phyloP scores from a whole-genome alignment of 441 rosid genomes.

The Kokia cookei region DNA sequence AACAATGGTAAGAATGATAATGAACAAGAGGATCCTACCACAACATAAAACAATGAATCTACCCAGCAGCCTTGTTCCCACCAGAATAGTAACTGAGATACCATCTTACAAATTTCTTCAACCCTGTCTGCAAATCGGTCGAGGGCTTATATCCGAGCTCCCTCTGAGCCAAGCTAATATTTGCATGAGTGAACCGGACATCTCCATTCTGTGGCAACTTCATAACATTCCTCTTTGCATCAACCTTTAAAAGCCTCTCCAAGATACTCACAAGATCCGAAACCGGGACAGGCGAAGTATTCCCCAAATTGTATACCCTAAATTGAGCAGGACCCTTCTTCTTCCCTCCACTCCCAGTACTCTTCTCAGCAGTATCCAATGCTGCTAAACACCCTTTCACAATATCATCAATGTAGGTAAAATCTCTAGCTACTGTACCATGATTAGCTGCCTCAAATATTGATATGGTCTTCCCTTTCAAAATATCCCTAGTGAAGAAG shows the following conservation, averaged over 20 bases:
- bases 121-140: slow-evolving; percentile 79
- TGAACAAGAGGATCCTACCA: slow-evolving; percentile 37
- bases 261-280: slow-evolving; percentile 70
- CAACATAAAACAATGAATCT: slow-evolving; percentile 28
- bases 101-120: slow-evolving; percentile 97
- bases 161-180: slow-evolving; percentile 73
- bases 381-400: slow-evolving; percentile 90
- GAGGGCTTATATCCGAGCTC: slow-evolving; percentile 87
- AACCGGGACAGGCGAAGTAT: slow-evolving; percentile 93
- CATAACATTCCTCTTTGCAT: slow-evolving; percentile 76
- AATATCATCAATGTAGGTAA: slow-evolving; percentile 93
- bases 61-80: slow-evolving; percentile 57
- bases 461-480: slow-evolving; percentile 71
- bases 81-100: slow-evolving; percentile 68
- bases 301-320: slow-evolving; percentile 90
- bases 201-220: slow-evolving; percentile 92
- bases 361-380: slow-evolving; percentile 86
- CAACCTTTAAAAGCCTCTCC: slow-evolving; percentile 78
- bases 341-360: slow-evolving; percentile 93
- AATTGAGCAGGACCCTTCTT: slow-evolving; percentile 85
- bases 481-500: slow-evolving; percentile 85
- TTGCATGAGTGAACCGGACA: slow-evolving; percentile 91
- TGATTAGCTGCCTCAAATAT: slow-evolving; percentile 73
- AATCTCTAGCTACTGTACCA: slow-evolving; percentile 89
- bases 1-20: slow-evolving; percentile 52